These are phyloP conservation scores for Malus sylvestris DNA, from an alignment of 306 rosid genomes.

Conservation along the genomic window DNA sequence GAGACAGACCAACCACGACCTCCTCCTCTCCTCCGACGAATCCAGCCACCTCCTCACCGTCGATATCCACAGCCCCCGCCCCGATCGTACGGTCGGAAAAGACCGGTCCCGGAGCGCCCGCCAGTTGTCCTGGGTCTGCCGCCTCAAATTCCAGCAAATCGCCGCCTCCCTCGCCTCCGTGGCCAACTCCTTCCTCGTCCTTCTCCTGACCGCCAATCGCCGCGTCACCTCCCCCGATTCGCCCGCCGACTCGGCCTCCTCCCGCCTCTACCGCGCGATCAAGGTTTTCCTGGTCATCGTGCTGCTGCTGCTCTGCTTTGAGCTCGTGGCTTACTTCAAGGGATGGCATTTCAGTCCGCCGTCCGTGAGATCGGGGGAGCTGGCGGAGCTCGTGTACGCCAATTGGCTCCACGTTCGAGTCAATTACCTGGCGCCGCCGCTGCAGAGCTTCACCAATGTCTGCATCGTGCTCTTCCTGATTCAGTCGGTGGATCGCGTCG, in stretches of 20 bases:
- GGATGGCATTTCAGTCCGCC: conserved; percentile 98
- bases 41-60: conserved; percentile 30
- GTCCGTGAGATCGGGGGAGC: conserved; percentile 45
- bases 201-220: conserved; percentile 64
- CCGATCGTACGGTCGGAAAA: conserved; percentile 49
- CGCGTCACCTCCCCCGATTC: conserved; percentile 47
- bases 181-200: conserved; percentile 28
- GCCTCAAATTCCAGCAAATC: conserved; percentile 62
- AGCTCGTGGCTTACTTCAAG: conserved; percentile 78
- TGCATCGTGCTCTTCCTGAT: conserved; percentile 74
- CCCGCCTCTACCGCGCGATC: conserved; percentile 68
- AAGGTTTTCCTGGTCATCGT: conserved; percentile 56
- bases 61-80: conserved; percentile 29
- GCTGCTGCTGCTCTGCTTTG: conserved; percentile 48
- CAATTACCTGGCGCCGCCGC: conserved; percentile 70
- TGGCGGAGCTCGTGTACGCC: conserved; percentile 52
- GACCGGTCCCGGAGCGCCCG: conserved; percentile 71
- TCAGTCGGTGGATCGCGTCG: conserved; percentile 78
- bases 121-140: conserved; percentile 73
- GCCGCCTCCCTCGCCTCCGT: conserved; percentile 43
- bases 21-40: conserved; percentile 10
- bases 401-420: conserved; percentile 67
- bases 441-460: conserved; percentile 71
- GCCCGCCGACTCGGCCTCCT: conserved; percentile 44
- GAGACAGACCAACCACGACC: conserved; percentile 39